A percentile compares a stretch with the other conserved stretches of the same genome.
Conservation (phyloP, 2,329 filamentous ascomycete genomes). For the Catunica adiposa region DNA sequence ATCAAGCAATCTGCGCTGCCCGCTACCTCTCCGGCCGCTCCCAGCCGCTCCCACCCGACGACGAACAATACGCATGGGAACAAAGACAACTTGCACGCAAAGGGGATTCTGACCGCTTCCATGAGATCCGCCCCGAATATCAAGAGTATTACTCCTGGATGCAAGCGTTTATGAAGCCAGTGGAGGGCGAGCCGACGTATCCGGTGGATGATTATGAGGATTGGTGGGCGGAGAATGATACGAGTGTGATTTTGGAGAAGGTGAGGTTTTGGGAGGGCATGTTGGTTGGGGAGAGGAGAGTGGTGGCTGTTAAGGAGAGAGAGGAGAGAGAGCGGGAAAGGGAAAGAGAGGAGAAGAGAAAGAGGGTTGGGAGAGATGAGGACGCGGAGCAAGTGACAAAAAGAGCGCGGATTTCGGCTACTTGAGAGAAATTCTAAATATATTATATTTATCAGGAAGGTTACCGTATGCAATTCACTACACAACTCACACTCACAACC, state of each 20-base stretch:
- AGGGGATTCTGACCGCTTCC: constrained; percentile 22
- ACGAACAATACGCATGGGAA: constrained; percentile 22
- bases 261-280: constrained; percentile 19
- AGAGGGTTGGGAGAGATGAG: neutral
- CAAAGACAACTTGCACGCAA: constrained; percentile 18
- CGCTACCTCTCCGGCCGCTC: constrained; percentile 22
- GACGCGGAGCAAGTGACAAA: neutral
- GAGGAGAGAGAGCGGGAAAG: constrained; percentile 1
- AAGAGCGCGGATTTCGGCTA: neutral
- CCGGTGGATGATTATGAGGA: constrained; percentile 27
- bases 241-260: constrained; percentile 19
- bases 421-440: neutral
- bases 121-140: constrained; percentile 22
- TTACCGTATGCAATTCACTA: neutral
- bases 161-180: constrained; percentile 19
- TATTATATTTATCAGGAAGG: neutral
- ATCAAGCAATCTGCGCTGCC: constrained; percentile 24
- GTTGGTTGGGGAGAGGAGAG: constrained; percentile 17
- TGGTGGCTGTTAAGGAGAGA: neutral
- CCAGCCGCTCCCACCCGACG: constrained; percentile 17
- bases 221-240: constrained; percentile 20
- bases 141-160: constrained; percentile 25
- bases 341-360: neutral
- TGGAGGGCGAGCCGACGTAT: constrained; percentile 23
- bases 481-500: neutral